Percentiles rank a stretch among this genome's conserved stretches.
Evolutionary conservation across 1,139 yeast genomes (phyloP).

Genomic region (Hanseniaspora uvarum): DNA sequence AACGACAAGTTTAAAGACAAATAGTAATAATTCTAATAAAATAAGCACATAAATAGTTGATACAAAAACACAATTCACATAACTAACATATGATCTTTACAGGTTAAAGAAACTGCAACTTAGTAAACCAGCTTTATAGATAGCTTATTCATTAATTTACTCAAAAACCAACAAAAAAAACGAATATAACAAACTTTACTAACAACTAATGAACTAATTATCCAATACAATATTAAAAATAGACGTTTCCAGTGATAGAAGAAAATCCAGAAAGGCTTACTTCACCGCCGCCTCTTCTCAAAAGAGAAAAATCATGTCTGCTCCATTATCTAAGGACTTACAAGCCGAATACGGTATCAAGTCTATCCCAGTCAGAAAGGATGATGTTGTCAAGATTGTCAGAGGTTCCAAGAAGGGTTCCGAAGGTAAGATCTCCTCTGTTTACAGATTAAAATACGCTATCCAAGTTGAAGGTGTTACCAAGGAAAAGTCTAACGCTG

Average conservation of each 20-base stretch:
- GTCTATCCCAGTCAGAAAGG: conserved; percentile 96
- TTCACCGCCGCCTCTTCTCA: conserved; percentile 95
- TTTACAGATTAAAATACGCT: conserved; percentile 97
- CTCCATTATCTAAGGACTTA: conserved; percentile 98
- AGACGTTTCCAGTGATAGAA: conserved; percentile 99
- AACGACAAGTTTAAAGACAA: no score
- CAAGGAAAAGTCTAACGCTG: conserved; percentile 98
- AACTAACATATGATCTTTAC: no score
- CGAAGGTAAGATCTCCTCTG: conserved; percentile 96
- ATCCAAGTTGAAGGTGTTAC: conserved; percentile 95
- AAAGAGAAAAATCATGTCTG: conserved; percentile 93
- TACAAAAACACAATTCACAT: no score
- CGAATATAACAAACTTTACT: not conserved
- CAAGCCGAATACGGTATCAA: conserved; percentile 94
- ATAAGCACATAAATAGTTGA: no score
- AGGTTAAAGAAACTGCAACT: no score
- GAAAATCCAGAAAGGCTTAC: conserved; percentile 99
- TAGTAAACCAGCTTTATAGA: no score
- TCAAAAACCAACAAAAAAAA: not conserved
- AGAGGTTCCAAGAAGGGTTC: conserved; percentile 99
- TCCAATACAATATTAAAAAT: conserved; percentile 24
- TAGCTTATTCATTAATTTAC: not conserved
- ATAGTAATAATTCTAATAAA: no score
- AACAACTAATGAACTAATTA: conserved; percentile 19
- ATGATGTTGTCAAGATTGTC: conserved; percentile 88